Conservation (phyloP, 2,329 filamentous ascomycete species). For the Emergomyces pasteurianus region DNA sequence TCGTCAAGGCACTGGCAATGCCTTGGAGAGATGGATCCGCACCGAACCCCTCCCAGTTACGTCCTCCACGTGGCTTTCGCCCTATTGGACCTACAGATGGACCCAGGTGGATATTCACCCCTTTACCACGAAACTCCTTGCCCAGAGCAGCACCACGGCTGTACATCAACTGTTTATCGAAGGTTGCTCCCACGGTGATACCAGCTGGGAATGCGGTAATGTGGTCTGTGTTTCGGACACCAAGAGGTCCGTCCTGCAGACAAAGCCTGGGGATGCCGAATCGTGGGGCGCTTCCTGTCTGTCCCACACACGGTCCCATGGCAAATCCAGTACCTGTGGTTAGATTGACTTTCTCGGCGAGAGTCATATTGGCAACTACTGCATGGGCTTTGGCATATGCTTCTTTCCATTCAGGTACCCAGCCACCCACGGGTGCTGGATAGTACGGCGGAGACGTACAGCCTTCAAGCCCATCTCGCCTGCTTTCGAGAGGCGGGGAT, state of each 20-base stretch:
- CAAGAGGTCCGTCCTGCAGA: conserved; percentile 59
- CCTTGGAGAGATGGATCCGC: conserved; percentile 55
- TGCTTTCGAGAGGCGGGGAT: background rate
- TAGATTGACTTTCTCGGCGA: conserved; percentile 70
- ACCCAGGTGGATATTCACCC: conserved; percentile 58
- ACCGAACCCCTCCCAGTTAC: conserved; percentile 67
- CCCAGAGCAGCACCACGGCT: conserved; percentile 56
- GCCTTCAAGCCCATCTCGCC: conserved; percentile 1
- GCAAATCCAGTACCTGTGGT: conserved; percentile 58
- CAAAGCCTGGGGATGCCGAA: conserved; percentile 63
- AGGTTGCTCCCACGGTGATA: conserved; percentile 65
- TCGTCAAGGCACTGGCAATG: conserved; percentile 38
- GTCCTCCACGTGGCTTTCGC: conserved; percentile 58
- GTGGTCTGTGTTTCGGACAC: conserved; percentile 60
- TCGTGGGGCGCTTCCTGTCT: conserved; percentile 58
- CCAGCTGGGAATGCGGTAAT: conserved; percentile 67
- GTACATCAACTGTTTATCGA: conserved; percentile 60
- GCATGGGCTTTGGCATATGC: conserved; percentile 58
- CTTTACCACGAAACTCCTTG: conserved; percentile 61
- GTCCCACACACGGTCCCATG: conserved; percentile 66
- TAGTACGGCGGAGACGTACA: conserved; percentile 49
- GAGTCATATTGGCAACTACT: conserved; percentile 61
- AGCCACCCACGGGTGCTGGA: conserved; percentile 60
- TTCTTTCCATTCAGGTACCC: conserved; percentile 54
- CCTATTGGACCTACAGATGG: conserved; percentile 61